A percentile compares a stretch with the other conserved stretches of the same genome.
Conservation (phyloP, 352 stramenopile genomes). For the Blastocystis sp. region DNA sequence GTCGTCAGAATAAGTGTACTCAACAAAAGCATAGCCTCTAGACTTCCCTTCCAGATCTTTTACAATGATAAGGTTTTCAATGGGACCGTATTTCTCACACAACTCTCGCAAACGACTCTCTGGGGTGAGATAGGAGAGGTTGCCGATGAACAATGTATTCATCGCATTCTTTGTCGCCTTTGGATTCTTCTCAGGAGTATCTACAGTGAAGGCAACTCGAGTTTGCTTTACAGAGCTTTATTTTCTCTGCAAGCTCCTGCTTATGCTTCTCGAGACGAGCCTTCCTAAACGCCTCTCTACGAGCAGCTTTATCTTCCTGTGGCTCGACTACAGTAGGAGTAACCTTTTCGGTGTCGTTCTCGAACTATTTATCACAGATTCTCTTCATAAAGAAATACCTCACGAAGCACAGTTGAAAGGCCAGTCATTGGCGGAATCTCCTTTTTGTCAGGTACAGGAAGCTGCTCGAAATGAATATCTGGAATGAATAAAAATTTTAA, state of each 20-base stretch:
- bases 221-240: conserved; percentile 67
- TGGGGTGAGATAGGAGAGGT: conserved; percentile 92
- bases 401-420: background rate
- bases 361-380: background rate
- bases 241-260: conserved; percentile 70
- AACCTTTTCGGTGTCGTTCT: background rate
- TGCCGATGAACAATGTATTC: conserved; percentile 93
- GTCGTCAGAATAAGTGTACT: conserved; percentile 92
- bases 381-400: background rate
- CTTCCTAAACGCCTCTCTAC: background rate
- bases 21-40: conserved; percentile 90
- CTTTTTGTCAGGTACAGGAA: background rate
- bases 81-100: conserved; percentile 85
- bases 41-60: conserved; percentile 73
- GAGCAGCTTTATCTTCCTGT: background rate
- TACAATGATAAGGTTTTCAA: conserved; percentile 72
- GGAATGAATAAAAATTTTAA: conserved; percentile 47
- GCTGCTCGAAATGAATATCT: conserved; percentile 43
- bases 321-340: no score
- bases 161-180: conserved; percentile 81
- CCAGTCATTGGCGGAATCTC: conserved; percentile 16
- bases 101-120: conserved; percentile 91
- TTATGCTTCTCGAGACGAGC: conserved; percentile 69
- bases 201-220: background rate
- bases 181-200: conserved; percentile 65